Conservation (phyloP, 257 asterid species). For the Cruciata laevipes region DNA sequence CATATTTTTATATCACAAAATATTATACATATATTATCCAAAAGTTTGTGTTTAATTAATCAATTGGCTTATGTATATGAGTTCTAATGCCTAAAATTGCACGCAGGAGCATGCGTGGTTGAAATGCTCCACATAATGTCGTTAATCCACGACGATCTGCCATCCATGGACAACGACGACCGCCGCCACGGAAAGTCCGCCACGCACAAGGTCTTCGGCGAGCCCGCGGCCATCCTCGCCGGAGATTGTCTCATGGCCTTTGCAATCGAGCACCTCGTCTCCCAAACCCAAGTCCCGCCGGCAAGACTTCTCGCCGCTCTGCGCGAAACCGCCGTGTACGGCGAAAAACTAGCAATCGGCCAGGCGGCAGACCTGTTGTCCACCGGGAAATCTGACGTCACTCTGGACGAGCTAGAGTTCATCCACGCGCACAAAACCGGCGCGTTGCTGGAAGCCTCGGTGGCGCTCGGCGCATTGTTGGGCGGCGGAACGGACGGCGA, state of each 20-base stretch:
- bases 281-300: constrained; percentile 20
- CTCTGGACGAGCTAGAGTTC: constrained; percentile 44
- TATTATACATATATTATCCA: too few relatives aligned
- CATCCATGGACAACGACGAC: constrained; percentile 70
- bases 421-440: constrained; percentile 73
- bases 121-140: constrained; percentile 83
- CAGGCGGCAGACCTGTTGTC: constrained; percentile 52
- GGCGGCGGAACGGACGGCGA: constrained; percentile 45
- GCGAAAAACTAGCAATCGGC: constrained; percentile 62
- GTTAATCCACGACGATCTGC: constrained; percentile 63
- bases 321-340: constrained; percentile 44
- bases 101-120: constrained; percentile 68
- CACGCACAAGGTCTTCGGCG: constrained; percentile 46
- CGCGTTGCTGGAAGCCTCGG: constrained; percentile 52
- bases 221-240: constrained; percentile 34
- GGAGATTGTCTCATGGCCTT: constrained; percentile 54
- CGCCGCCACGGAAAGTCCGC: constrained; percentile 84
- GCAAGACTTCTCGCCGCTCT: constrained; percentile 25
- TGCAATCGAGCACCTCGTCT: constrained; percentile 39
- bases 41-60: too few relatives aligned
- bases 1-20: too few relatives aligned
- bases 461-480: constrained; percentile 57
- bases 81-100: too few relatives aligned
- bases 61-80: too few relatives aligned
- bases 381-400: constrained; percentile 37